Percentiles rank a stretch among this genome's conserved stretches.
Conservation (phyloP, 306 rosid species). For the Fragaria iinumae region DNA sequence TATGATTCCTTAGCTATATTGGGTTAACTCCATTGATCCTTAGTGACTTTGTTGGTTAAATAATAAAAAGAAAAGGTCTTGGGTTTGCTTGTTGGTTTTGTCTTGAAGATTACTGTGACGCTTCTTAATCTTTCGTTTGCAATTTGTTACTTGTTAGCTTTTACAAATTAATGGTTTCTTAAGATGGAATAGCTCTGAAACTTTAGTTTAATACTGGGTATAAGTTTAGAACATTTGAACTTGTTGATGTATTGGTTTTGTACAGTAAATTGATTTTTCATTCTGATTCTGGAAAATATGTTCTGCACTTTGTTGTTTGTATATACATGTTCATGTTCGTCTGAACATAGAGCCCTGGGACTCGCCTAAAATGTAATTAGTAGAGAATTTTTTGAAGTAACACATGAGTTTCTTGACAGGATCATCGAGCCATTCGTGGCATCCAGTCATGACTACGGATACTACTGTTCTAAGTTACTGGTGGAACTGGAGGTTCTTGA, state of each 20-base stretch:
- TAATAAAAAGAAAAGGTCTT: not conserved
- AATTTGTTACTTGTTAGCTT: not conserved
- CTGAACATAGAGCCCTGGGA: not conserved
- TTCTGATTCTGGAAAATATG: not conserved
- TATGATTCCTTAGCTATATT: constrained; percentile 23
- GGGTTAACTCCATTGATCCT: not conserved
- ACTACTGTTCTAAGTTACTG: constrained; percentile 66
- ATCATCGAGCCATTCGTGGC: constrained; percentile 32
- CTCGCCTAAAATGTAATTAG: constrained; percentile 9
- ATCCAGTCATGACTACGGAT: constrained; percentile 53
- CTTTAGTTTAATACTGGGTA: not conserved
- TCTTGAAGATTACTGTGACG: not conserved
- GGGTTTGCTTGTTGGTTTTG: not conserved
- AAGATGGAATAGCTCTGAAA: not conserved
- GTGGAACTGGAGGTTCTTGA: constrained; percentile 85
- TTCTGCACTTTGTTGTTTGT: not conserved
- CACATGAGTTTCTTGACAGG: constrained; percentile 59
- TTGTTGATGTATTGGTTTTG: not conserved
- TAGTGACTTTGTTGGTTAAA: too few species aligned
- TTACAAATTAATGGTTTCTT: not conserved
- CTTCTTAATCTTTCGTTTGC: not conserved
- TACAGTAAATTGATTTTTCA: not conserved
- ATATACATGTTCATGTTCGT: not conserved
- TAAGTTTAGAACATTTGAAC: not conserved
- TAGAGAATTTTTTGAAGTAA: constrained; percentile 12